Evolutionary conservation across 306 rosid genomes (phyloP).

Genomic region (Rosa persica): DNA sequence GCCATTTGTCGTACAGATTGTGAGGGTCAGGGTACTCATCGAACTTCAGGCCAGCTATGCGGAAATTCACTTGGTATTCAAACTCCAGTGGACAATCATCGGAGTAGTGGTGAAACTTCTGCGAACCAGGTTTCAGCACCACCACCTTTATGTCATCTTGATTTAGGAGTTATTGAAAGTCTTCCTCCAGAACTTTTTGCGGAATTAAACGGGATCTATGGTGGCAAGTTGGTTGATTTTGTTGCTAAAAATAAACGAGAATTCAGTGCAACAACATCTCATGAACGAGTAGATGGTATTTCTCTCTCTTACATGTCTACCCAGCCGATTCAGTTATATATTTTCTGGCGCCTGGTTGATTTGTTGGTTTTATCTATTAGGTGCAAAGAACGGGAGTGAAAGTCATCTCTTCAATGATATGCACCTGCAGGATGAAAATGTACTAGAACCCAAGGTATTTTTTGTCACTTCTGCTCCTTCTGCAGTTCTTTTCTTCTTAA

Average conservation of each 20-base stretch:
- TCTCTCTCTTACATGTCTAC: conserved; percentile 6
- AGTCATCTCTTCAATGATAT: conserved; percentile 26
- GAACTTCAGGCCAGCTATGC: conserved; percentile 24
- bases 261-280: conserved; percentile 23
- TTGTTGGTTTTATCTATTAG: conserved; percentile 28
- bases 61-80: conserved; percentile 37
- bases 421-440: conserved; percentile 28
- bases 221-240: conserved; percentile 69
- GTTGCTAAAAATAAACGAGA: conserved; percentile 50
- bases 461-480: conserved; percentile 1
- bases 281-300: conserved; percentile 40
- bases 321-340: conserved; percentile 10
- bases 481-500: neutral
- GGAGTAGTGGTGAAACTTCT: conserved; percentile 40
- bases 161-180: conserved; percentile 67
- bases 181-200: conserved; percentile 84
- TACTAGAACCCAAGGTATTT: conserved; percentile 49
- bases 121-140: conserved; percentile 40
- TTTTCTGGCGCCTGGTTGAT: conserved; percentile 17
- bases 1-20: conserved; percentile 38
- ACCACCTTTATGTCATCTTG: conserved; percentile 78
- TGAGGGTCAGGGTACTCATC: conserved; percentile 34
- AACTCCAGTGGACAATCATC: conserved; percentile 36
- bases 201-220: conserved; percentile 73
- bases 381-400: conserved; percentile 37